A percentile compares a stretch with the other conserved stretches of the same genome.
These are phyloP conservation scores for Boletus fagicola DNA, from an alignment of 768 basidiomycete species.

Conservation along the genomic window DNA sequence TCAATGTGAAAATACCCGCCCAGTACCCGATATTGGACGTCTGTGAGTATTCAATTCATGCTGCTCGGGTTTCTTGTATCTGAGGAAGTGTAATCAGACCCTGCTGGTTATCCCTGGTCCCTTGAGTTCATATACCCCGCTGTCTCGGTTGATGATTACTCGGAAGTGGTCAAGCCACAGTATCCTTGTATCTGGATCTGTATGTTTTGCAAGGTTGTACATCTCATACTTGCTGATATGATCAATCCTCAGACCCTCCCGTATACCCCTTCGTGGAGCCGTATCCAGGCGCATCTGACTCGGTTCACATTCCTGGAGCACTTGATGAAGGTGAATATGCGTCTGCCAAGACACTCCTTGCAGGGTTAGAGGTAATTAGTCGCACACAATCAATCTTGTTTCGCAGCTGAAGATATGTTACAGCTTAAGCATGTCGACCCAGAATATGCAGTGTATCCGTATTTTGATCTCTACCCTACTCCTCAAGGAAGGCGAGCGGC, in stretches of 20 bases:
- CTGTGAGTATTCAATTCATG: slow-evolving; percentile 29
- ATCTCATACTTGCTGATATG: neutral
- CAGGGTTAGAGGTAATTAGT: slow-evolving; percentile 14
- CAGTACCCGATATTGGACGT: slow-evolving; percentile 32
- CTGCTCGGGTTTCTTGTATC: neutral
- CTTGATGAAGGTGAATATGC: slow-evolving; percentile 4
- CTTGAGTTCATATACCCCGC: slow-evolving; percentile 27
- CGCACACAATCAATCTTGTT: neutral
- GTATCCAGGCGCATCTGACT: slow-evolving; percentile 3
- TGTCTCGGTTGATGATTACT: neutral
- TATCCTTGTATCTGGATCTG: slow-evolving; percentile 28
- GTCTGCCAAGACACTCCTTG: neutral
- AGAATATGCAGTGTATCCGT: slow-evolving; percentile 22
- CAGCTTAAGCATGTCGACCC: neutral
- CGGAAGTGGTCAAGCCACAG: neutral
- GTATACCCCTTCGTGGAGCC: slow-evolving; percentile 20
- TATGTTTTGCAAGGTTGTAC: slow-evolving; percentile 11
- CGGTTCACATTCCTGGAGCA: slow-evolving; percentile 2
- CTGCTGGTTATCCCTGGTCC: slow-evolving; percentile 30
- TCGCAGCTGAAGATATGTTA: slow-evolving; percentile 2
- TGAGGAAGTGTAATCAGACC: slow-evolving; percentile 8
- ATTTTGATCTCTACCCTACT: slow-evolving; percentile 25
- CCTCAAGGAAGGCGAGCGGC: neutral
- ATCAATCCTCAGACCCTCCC: slow-evolving; percentile 7
- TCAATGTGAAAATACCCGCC: slow-evolving; percentile 14